Percentiles rank a stretch among this genome's conserved stretches.
Evolutionary conservation across 2,329 filamentous ascomycete genomes (phyloP).

Genomic region (Zasmidium cellare): DNA sequence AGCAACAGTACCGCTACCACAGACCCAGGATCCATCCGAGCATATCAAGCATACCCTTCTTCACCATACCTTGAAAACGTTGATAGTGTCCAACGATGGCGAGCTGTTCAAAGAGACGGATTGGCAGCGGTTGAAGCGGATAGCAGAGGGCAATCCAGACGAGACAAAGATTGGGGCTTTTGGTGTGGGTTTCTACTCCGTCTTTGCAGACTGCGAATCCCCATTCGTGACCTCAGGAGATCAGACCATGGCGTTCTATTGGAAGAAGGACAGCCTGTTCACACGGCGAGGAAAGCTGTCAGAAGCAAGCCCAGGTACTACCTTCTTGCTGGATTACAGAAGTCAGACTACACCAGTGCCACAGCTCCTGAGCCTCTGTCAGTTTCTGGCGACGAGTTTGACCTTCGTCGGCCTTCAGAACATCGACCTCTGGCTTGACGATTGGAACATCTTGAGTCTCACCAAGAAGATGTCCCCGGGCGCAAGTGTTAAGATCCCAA

Average conservation of each 20-base stretch:
- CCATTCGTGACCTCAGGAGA: conserved; percentile 92
- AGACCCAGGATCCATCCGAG: conserved; percentile 65
- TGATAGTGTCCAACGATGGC: conserved; percentile 93
- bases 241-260: conserved; percentile 97
- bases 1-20: conserved; percentile 68
- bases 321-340: conserved; percentile 93
- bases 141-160: conserved; percentile 98
- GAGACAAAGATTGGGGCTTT: conserved; percentile 99
- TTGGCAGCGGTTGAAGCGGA: conserved; percentile 90
- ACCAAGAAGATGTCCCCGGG: conserved; percentile 84
- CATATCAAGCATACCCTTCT: conserved; percentile 79
- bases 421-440: conserved; percentile 89
- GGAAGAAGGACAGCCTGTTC: conserved; percentile 97
- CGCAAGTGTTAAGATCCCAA: conserved; percentile 69
- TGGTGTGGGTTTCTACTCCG: conserved; percentile 97
- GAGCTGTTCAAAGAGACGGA: conserved; percentile 85
- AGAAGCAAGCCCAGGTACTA: conserved; percentile 65
- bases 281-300: conserved; percentile 78
- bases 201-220: conserved; percentile 97
- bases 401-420: conserved; percentile 89
- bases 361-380: conserved; percentile 79
- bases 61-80: conserved; percentile 79
- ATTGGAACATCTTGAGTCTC: conserved; percentile 76
- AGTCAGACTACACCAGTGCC: conserved; percentile 85
- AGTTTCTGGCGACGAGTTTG: conserved; percentile 91